These are phyloP conservation scores for Ambrosiella beaveri DNA, from an alignment of 2,329 filamentous ascomycete genomes.

Conservation along the genomic window DNA sequence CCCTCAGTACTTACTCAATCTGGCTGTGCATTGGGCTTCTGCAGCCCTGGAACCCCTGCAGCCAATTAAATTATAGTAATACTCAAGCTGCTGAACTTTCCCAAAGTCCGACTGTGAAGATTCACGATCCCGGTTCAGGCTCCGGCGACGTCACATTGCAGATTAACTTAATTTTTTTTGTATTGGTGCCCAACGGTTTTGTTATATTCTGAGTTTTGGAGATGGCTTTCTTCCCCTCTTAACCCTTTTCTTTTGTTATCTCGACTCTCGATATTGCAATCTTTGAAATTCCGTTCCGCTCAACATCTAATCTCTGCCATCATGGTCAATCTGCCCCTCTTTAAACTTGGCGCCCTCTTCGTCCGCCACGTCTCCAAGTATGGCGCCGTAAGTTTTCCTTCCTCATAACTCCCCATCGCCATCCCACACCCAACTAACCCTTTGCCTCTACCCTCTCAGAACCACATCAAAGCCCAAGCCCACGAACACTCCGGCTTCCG, in stretches of 20 bases:
- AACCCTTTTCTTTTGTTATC: too few relatives aligned
- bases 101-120: background rate
- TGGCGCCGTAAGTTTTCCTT: slow-evolving; percentile 38
- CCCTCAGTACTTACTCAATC: background rate
- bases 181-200: background rate
- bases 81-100: background rate
- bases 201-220: too few relatives aligned
- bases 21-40: background rate
- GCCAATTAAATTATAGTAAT: background rate
- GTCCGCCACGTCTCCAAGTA: slow-evolving; percentile 52
- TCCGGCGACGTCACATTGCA: background rate
- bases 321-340: slow-evolving; percentile 50
- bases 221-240: too few relatives aligned
- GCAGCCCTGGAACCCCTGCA: background rate
- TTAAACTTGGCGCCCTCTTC: slow-evolving; percentile 48
- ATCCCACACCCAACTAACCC: background rate
- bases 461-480: slow-evolving; percentile 47
- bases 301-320: background rate
- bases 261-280: too few relatives aligned
- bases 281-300: too few relatives aligned
- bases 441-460: slow-evolving; percentile 24
- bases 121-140: slow-evolving; percentile 1
- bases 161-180: background rate
- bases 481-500: slow-evolving; percentile 48
- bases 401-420: background rate